Percentiles rank a stretch among this genome's conserved stretches.
Conservation (phyloP, 495 filamentous ascomycete genomes). For the Penicillium fimorum region DNA sequence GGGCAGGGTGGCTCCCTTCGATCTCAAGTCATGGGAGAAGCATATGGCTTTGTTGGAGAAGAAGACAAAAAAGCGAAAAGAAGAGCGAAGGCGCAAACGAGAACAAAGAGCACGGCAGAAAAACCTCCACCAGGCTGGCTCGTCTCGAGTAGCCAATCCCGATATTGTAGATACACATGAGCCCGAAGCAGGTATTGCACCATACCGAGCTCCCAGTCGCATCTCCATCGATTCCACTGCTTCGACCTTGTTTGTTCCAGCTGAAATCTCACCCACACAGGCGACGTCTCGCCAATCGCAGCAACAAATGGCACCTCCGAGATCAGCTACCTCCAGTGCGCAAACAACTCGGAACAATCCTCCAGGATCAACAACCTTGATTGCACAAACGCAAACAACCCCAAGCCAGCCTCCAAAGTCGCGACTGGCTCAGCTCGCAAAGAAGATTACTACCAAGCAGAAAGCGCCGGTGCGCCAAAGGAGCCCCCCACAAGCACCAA, state of each 20-base stretch:
- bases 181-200: background rate
- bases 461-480: background rate
- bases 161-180: background rate
- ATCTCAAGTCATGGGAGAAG: slow-evolving; percentile 47
- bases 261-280: background rate
- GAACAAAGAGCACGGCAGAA: background rate
- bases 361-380: background rate
- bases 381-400: background rate
- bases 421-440: background rate
- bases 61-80: slow-evolving; percentile 24
- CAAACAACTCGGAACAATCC: background rate
- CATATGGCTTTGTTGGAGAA: slow-evolving; percentile 20
- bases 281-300: background rate
- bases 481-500: background rate
- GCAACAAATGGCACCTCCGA: background rate
- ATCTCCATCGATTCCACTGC: background rate
- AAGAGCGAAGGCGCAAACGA: background rate
- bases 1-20: slow-evolving; percentile 45
- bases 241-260: background rate
- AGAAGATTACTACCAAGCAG: background rate
- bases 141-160: background rate
- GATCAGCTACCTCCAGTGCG: background rate
- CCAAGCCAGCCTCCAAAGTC: background rate
- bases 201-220: background rate
- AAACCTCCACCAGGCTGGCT: background rate